phyloP scores from a whole-genome alignment of 2,329 filamentous ascomycete species.

The Periconia sp. region DNA sequence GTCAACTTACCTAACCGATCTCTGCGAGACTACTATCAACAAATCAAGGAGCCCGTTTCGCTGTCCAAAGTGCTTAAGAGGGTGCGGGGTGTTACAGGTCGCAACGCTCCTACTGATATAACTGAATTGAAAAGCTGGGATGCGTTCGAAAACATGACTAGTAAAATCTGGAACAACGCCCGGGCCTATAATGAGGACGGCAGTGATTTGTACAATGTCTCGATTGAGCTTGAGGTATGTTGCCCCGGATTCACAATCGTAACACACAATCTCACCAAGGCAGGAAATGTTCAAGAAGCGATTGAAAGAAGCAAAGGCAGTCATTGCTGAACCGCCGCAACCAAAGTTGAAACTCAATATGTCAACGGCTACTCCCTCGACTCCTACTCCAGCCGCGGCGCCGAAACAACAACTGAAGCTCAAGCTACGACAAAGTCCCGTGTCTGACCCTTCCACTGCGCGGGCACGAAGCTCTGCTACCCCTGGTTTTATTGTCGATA shows the following conservation, averaged over 20 bases:
- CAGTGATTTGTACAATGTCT: slow-evolving; percentile 78
- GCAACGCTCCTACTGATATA: slow-evolving; percentile 59
- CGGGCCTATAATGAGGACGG: slow-evolving; percentile 90
- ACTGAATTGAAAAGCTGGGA: slow-evolving; percentile 83
- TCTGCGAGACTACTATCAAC: slow-evolving; percentile 81
- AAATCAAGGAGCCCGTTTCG: slow-evolving; percentile 80
- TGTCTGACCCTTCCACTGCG: slow-evolving; percentile 44
- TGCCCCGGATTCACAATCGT: no score
- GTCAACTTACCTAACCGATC: slow-evolving; percentile 74
- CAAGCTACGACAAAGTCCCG: slow-evolving; percentile 50
- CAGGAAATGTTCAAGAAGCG: slow-evolving; percentile 70
- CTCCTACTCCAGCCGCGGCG: slow-evolving; percentile 19
- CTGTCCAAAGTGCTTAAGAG: slow-evolving; percentile 76
- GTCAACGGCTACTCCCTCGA: slow-evolving; percentile 35
- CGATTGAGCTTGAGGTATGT: slow-evolving; percentile 75
- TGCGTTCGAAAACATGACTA: slow-evolving; percentile 76
- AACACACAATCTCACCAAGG: slow-evolving; percentile 15
- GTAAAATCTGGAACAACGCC: slow-evolving; percentile 84
- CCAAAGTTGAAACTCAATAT: slow-evolving; percentile 83
- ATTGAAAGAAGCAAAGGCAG: slow-evolving; percentile 70
- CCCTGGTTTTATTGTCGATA: slow-evolving; percentile 56
- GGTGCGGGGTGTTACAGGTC: slow-evolving; percentile 71
- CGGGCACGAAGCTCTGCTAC: slow-evolving; percentile 45
- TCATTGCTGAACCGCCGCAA: slow-evolving; percentile 70
- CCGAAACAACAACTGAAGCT: slow-evolving; percentile 62